Evolutionary conservation across 805 yeast genomes (phyloP).

Genomic region (Candida golubevii): DNA sequence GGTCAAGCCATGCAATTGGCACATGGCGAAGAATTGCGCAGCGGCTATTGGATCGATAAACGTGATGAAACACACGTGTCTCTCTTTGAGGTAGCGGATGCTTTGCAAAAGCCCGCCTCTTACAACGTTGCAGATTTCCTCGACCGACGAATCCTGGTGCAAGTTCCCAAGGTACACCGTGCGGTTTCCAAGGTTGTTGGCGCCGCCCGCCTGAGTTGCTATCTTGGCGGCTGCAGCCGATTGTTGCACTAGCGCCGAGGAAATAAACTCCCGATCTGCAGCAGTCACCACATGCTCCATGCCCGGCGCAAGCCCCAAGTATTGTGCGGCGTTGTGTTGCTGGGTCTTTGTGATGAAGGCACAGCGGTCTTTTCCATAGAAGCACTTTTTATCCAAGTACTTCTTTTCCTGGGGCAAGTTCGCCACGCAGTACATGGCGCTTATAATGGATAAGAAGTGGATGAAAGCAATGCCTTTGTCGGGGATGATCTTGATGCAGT

Average conservation of each 20-base stretch:
- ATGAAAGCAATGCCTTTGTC: slow-evolving; percentile 87
- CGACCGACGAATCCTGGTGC: slow-evolving; percentile 82
- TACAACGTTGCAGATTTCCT: slow-evolving; percentile 93
- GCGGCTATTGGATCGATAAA: slow-evolving; percentile 97
- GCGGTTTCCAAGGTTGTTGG: slow-evolving; percentile 85
- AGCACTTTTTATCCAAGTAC: slow-evolving; percentile 74
- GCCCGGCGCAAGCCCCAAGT: slow-evolving; percentile 86
- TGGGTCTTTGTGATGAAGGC: slow-evolving; percentile 93
- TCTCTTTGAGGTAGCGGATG: slow-evolving; percentile 73
- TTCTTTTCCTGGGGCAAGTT: slow-evolving; percentile 62
- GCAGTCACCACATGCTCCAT: slow-evolving; percentile 75
- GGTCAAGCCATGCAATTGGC: slow-evolving; percentile 82
- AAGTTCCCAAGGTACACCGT: slow-evolving; percentile 88
- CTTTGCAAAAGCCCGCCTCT: slow-evolving; percentile 91
- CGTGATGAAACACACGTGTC: slow-evolving; percentile 91
- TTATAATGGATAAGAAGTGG: slow-evolving; percentile 79
- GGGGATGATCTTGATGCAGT: slow-evolving; percentile 71
- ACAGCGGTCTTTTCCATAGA: slow-evolving; percentile 91
- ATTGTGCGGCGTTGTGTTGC: slow-evolving; percentile 95
- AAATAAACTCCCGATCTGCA: slow-evolving; percentile 59
- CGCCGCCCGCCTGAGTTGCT: slow-evolving; percentile 92
- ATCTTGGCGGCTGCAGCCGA: slow-evolving; percentile 97
- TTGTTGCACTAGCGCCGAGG: slow-evolving; percentile 82
- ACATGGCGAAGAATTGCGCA: slow-evolving; percentile 93
- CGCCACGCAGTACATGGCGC: slow-evolving; percentile 84